Evolutionary conservation across 306 rosid genomes (phyloP).

Genomic region (Pyrus communis): DNA sequence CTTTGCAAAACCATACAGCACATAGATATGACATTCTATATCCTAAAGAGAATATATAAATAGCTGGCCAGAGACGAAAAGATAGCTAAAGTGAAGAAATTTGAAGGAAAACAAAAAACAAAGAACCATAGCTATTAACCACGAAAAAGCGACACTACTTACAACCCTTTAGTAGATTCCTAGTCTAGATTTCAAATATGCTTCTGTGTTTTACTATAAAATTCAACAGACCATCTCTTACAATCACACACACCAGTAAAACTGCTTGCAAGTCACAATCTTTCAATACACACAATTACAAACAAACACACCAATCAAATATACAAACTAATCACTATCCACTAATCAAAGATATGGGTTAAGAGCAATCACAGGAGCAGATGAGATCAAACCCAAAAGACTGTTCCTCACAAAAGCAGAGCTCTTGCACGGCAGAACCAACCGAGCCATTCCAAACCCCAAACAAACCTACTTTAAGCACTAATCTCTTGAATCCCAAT

Average conservation of each 20-base stretch:
- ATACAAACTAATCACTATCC: neutral
- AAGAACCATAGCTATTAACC: neutral
- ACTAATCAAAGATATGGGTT: conserved; percentile 3
- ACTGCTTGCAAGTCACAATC: neutral
- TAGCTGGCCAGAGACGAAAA: neutral
- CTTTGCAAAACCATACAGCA: neutral
- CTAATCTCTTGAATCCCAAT: neutral
- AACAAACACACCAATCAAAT: neutral
- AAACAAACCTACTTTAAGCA: conserved; percentile 8
- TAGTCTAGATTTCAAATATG: neutral
- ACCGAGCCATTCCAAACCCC: conserved; percentile 43
- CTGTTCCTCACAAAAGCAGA: conserved; percentile 38
- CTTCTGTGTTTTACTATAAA: neutral
- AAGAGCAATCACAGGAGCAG: conserved; percentile 44
- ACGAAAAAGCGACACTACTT: neutral
- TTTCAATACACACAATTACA: neutral
- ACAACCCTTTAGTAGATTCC: neutral
- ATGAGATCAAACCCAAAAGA: conserved; percentile 45
- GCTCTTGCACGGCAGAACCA: conserved; percentile 44
- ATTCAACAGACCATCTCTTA: neutral
- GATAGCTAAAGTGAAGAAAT: neutral
- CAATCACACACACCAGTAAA: neutral
- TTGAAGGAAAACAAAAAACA: neutral
- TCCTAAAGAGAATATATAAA: neutral
- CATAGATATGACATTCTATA: neutral